phyloP scores from a whole-genome alignment of 2,329 filamentous ascomycete genomes.

The Leptographium galeiforme region DNA sequence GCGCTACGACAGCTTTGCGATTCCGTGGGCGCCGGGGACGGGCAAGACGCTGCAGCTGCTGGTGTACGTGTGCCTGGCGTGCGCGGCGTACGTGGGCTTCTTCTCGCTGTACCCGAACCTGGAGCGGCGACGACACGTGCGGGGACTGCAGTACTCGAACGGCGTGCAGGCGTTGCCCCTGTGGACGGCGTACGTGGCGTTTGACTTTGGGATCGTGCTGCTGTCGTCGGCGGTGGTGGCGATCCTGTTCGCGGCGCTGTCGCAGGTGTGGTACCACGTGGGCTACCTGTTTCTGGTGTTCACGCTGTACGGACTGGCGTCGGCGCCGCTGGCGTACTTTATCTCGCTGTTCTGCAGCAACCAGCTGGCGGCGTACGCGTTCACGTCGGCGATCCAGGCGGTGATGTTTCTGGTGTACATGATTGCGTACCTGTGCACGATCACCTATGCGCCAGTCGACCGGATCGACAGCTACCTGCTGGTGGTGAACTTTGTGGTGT shows the following conservation, averaged over 20 bases:
- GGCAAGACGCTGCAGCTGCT: slow-evolving; percentile 68
- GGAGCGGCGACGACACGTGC: slow-evolving; percentile 65
- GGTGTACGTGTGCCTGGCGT: slow-evolving; percentile 67
- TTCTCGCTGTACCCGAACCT: slow-evolving; percentile 82
- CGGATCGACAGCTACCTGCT: slow-evolving; percentile 54
- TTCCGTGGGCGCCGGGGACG: slow-evolving; percentile 53
- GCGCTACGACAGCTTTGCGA: slow-evolving; percentile 62
- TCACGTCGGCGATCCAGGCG: slow-evolving; percentile 65
- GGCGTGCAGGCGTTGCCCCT: slow-evolving; percentile 70
- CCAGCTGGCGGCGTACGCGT: slow-evolving; percentile 73
- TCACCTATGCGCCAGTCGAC: slow-evolving; percentile 61
- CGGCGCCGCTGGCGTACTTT: slow-evolving; percentile 64
- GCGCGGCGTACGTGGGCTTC: slow-evolving; percentile 70
- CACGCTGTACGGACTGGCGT: slow-evolving; percentile 66
- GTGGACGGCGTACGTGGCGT: slow-evolving; percentile 70
- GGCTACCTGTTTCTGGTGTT: slow-evolving; percentile 75
- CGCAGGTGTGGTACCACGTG: slow-evolving; percentile 59
- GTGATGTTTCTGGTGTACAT: slow-evolving; percentile 59
- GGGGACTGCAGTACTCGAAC: slow-evolving; percentile 82
- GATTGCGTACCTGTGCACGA: slow-evolving; percentile 55
- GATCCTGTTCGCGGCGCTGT: slow-evolving; percentile 53
- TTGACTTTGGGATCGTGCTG: slow-evolving; percentile 68
- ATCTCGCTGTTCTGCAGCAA: slow-evolving; percentile 68
- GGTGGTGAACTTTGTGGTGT: slow-evolving; percentile 63
- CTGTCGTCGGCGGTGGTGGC: slow-evolving; percentile 51